phyloP scores from a whole-genome alignment of 2,329 filamentous ascomycete genomes.

The Cadophora sp. region DNA sequence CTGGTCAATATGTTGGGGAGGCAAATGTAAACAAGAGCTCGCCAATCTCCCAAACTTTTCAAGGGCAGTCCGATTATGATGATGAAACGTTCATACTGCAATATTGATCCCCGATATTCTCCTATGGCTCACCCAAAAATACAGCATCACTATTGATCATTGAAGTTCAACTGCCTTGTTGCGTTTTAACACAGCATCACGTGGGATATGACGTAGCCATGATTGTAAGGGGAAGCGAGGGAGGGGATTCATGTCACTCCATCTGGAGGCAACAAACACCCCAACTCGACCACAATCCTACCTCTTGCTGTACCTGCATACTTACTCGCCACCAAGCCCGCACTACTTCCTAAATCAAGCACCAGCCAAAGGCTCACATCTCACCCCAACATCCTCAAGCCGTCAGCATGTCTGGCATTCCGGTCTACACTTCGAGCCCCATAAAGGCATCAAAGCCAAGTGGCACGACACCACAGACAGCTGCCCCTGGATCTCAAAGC shows the following conservation, averaged over 20 bases:
- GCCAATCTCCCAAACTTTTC: neutral
- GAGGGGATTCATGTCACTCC: neutral
- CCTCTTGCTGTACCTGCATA: neutral
- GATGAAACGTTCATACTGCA: too few relatives aligned
- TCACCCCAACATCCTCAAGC: neutral
- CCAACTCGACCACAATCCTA: neutral
- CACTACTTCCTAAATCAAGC: neutral
- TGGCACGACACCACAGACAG: conserved; percentile 56
- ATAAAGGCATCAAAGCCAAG: conserved; percentile 61
- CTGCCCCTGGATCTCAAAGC: conserved; percentile 33
- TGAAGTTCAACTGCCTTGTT: neutral
- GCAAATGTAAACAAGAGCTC: neutral
- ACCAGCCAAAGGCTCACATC: neutral
- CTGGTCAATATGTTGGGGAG: too few relatives aligned
- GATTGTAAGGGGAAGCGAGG: neutral
- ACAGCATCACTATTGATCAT: too few relatives aligned
- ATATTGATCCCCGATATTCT: too few relatives aligned
- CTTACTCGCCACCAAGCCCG: neutral
- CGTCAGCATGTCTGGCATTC: conserved; percentile 64
- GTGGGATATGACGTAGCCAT: conserved; percentile 5
- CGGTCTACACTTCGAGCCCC: conserved; percentile 64
- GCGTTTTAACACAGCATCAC: neutral
- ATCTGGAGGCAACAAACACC: neutral
- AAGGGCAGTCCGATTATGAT: too few relatives aligned
- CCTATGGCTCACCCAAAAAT: too few relatives aligned